Evolutionary conservation across 108 stramenopile genomes (phyloP).

Genomic region (Nitzschia palea): DNA sequence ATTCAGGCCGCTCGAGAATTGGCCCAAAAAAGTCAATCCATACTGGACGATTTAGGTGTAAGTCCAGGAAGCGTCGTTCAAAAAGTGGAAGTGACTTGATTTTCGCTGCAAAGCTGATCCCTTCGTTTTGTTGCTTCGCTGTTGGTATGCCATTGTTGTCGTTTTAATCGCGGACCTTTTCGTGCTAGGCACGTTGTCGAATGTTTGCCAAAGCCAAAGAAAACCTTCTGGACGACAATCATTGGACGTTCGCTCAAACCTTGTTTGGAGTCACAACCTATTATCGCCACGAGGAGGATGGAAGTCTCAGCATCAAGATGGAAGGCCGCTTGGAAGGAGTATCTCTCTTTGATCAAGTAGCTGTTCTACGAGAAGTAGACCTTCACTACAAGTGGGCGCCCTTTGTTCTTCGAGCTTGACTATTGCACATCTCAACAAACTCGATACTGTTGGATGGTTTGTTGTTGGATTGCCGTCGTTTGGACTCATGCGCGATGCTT

Average conservation of each 20-base stretch:
- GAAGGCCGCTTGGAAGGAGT: conserved; percentile 69
- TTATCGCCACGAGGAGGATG: conserved; percentile 74
- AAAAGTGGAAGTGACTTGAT: too few relatives aligned
- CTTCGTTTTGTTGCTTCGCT: neutral
- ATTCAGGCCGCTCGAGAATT: conserved; percentile 7
- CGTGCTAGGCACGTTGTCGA: conserved; percentile 35
- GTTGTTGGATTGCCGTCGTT: conserved; percentile 63
- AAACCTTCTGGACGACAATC: conserved; percentile 43
- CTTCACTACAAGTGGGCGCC: conserved; percentile 91
- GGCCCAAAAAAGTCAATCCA: conserved; percentile 3
- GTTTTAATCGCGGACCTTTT: too few relatives aligned
- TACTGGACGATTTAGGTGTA: conserved; percentile 28
- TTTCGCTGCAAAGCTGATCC: neutral
- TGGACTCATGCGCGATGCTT: conserved; percentile 71
- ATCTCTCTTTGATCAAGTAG: conserved; percentile 92
- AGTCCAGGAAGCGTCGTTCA: conserved; percentile 8
- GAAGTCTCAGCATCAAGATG: conserved; percentile 73
- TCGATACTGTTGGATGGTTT: conserved; percentile 87
- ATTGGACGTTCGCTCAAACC: conserved; percentile 66
- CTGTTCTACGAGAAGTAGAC: conserved; percentile 86
- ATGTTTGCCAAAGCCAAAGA: conserved; percentile 39
- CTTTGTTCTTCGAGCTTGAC: conserved; percentile 66
- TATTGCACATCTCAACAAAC: conserved; percentile 79
- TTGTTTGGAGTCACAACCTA: conserved; percentile 80
- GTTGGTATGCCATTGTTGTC: neutral